These are phyloP conservation scores for Boletus tylopilopsis DNA, from an alignment of 768 basidiomycete species.

Conservation along the genomic window DNA sequence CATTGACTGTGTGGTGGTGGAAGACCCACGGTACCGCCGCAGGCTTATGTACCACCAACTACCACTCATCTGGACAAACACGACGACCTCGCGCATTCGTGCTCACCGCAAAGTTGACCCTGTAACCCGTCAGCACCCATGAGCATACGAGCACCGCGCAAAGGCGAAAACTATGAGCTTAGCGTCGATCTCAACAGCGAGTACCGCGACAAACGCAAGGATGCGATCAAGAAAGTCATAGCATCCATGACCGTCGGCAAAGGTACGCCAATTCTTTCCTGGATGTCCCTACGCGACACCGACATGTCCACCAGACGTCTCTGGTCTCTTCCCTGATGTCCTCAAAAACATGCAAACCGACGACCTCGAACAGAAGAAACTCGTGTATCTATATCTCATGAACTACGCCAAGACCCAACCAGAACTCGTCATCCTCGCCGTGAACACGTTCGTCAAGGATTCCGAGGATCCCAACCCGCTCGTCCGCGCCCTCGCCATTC, in stretches of 20 bases:
- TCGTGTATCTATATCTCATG: conserved; percentile 99
- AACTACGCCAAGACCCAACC: conserved; percentile 99
- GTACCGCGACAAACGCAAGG: conserved; percentile 92
- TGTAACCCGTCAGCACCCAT: conserved; percentile 20
- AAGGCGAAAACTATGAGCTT: conserved; percentile 97
- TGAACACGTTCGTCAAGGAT: conserved; percentile 98
- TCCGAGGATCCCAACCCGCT: conserved; percentile 96
- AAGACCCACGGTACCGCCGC: too few relatives aligned
- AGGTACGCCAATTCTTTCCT: conserved; percentile 47
- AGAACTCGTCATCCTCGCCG: conserved; percentile 96
- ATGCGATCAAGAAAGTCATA: conserved; percentile 97
- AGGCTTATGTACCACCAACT: too few relatives aligned
- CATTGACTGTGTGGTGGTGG: too few relatives aligned
- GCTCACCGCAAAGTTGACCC: background rate
- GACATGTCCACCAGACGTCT: conserved; percentile 55
- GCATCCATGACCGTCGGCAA: conserved; percentile 99
- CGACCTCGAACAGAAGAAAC: conserved; percentile 99
- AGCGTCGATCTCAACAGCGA: conserved; percentile 96
- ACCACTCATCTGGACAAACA: too few relatives aligned
- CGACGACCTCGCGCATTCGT: too few relatives aligned
- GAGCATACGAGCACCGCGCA: conserved; percentile 55
- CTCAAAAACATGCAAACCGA: conserved; percentile 99
- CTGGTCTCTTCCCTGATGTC: conserved; percentile 95
- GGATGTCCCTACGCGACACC: conserved; percentile 5
- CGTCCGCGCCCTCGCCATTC: conserved; percentile 91